Conservation (phyloP, 2,329 filamentous ascomycete species). For the Lizonia empirigonia region DNA sequence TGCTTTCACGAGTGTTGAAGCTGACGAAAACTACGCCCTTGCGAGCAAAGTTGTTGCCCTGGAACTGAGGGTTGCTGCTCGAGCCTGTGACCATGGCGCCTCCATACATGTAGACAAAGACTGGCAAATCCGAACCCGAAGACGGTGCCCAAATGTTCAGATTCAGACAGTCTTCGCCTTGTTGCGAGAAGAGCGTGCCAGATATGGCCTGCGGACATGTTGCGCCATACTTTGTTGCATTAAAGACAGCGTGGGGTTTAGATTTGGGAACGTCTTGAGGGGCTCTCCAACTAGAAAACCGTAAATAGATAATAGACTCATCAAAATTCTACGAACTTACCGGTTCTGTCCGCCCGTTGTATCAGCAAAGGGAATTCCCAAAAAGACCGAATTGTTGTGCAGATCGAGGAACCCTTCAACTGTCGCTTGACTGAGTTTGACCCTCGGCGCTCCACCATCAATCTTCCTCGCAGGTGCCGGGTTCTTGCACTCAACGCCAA, state of each 20-base stretch:
- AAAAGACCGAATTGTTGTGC: conserved; percentile 29
- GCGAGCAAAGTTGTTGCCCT: conserved; percentile 48
- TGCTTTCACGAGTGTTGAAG: conserved; percentile 39
- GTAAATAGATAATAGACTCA: no score
- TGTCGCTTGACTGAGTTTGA: conserved; percentile 21
- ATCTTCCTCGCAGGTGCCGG: conserved; percentile 14
- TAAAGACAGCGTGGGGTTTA: conserved; percentile 17
- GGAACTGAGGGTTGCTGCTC: conserved; percentile 50
- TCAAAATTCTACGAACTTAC: no score
- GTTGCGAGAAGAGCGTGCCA: conserved; percentile 26
- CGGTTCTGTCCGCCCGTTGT: conserved; percentile 31
- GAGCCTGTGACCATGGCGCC: conserved; percentile 51
- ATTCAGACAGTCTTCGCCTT: conserved; percentile 49
- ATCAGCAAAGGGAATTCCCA: conserved; percentile 34
- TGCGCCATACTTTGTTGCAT: conserved; percentile 29
- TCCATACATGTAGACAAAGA: conserved; percentile 54
- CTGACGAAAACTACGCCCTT: conserved; percentile 34
- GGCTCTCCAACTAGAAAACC: conserved; percentile 24
- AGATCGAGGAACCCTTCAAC: conserved; percentile 28
- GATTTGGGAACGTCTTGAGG: conserved; percentile 21
- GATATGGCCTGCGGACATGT: conserved; percentile 35
- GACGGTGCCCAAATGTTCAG: conserved; percentile 37
- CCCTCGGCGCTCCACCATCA: conserved; percentile 15
- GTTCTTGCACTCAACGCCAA: conserved; percentile 15
- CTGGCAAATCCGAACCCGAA: conserved; percentile 26